Evolutionary conservation across 495 filamentous ascomycete genomes (phyloP).

Genomic region (Amphirosellinia nigrospora): DNA sequence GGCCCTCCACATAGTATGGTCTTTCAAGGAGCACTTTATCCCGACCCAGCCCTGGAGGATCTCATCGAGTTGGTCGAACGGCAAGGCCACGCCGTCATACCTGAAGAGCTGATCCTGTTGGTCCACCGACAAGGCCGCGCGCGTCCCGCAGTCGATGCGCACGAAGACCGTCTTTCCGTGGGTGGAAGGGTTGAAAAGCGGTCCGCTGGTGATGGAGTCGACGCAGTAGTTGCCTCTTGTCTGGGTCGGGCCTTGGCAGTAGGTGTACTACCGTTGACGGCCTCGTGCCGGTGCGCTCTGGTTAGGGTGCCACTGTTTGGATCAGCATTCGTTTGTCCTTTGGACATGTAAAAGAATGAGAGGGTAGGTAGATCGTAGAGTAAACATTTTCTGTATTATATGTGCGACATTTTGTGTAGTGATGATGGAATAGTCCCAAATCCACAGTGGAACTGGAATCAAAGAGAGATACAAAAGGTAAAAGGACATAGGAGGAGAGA

Average conservation of each 20-base stretch:
- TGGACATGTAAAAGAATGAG: background rate
- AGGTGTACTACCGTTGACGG: background rate
- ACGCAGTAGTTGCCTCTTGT: constrained; percentile 19
- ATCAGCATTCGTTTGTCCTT: background rate
- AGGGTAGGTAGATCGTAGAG: background rate
- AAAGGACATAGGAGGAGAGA: background rate
- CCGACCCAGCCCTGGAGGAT: constrained; percentile 11
- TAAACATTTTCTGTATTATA: background rate
- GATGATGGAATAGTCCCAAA: too few species aligned
- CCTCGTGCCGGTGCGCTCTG: background rate
- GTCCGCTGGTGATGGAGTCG: constrained; percentile 2
- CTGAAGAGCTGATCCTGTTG: background rate
- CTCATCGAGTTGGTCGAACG: background rate
- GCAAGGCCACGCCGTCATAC: constrained; percentile 4
- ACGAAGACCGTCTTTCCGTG: constrained; percentile 17
- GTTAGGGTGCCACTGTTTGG: constrained; percentile 17
- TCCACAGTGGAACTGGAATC: too few species aligned
- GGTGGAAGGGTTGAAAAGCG: background rate
- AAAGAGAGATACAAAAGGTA: background rate
- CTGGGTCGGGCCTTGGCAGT: background rate
- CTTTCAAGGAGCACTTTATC: background rate
- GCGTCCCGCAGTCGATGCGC: constrained; percentile 15
- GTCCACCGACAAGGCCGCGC: background rate
- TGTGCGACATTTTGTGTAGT: background rate
- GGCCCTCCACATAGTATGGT: background rate